Base-by-base conservation (phyloP, 108 stramenopile species). In the Pseudonitzschia multistriata region DNA sequence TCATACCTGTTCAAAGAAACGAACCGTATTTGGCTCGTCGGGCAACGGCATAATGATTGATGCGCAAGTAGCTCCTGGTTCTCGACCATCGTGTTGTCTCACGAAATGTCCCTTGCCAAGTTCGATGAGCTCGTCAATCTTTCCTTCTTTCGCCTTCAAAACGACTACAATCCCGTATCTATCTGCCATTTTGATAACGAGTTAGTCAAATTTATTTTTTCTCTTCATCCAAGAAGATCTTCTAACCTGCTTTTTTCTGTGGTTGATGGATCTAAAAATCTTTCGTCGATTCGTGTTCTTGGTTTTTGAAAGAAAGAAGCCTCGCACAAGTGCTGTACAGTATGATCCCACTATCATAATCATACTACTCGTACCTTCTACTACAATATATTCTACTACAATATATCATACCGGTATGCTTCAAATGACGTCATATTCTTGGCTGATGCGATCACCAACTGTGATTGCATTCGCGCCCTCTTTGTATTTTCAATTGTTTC, bases 1-100 rank as follows among this genome's bases (percentile, higher is more conserved):
- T n/a, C n/a, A n/a, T 52, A 52, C 50, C 50, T 52, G 50, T 8
- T 52, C 50, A 24, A 52, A 52, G 22, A 52, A 52, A 19, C 50
- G 50, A 25, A 52, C 25, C 50, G 50, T 52, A 19, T 52, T 52
- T 2, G 50, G 50, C 22, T 24, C 50, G 4, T 24, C 22, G 24
- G 50, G 50, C 3, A 1, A 24, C 22, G 50, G 50, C 50, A 52
- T 11, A 24, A 52, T 3, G 2, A 52, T 24, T n/a, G 22, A 3
- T n/a, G 50, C 50, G 50, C 22, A 25, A 3, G 7, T 25, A 0
- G 50, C 50, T 10, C 2, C 1, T 52, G 7, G 22, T 24, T 52
- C 50, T 2, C 50, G 50, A 25, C 50, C 50, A 24, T 52, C 50
- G 24, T 6, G 8, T 8, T 52, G 50, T 25, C 25, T 52, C 22